phyloP scores from a whole-genome alignment of 148 eudicot genomes.

The Chenopodium suecicum region DNA sequence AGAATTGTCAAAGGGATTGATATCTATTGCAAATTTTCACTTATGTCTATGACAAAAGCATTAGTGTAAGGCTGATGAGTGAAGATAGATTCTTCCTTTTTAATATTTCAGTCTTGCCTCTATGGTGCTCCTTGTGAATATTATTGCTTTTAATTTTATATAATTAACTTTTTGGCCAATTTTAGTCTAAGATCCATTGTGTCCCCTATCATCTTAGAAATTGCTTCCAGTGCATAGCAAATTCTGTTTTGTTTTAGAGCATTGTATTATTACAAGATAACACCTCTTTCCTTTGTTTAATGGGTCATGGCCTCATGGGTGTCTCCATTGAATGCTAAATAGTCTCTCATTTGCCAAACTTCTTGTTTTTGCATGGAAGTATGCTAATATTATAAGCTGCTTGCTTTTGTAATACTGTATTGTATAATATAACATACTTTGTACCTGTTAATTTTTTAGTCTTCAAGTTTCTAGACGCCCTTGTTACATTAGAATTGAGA shows the following conservation, averaged over 20 bases:
- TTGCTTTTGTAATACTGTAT: background rate
- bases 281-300: background rate
- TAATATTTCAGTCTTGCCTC: background rate
- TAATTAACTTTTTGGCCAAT: background rate
- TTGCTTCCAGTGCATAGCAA: background rate
- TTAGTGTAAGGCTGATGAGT: background rate
- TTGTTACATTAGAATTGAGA: background rate
- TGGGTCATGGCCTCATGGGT: background rate
- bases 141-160: too few relatives aligned
- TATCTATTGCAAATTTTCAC: background rate
- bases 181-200: background rate
- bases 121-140: background rate
- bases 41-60: background rate
- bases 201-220: background rate
- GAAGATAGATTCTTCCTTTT: too few relatives aligned
- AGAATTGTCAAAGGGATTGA: background rate
- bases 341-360: background rate
- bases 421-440: background rate
- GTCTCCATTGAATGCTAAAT: background rate
- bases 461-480: background rate
- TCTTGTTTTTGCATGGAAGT: background rate
- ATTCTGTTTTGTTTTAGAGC: background rate
- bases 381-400: background rate
- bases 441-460: background rate
- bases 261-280: background rate